A percentile compares a stretch with the other conserved stretches of the same genome.
These are phyloP conservation scores for Microsporum audouinii DNA, from an alignment of 2,329 filamentous ascomycete species.

Conservation along the genomic window DNA sequence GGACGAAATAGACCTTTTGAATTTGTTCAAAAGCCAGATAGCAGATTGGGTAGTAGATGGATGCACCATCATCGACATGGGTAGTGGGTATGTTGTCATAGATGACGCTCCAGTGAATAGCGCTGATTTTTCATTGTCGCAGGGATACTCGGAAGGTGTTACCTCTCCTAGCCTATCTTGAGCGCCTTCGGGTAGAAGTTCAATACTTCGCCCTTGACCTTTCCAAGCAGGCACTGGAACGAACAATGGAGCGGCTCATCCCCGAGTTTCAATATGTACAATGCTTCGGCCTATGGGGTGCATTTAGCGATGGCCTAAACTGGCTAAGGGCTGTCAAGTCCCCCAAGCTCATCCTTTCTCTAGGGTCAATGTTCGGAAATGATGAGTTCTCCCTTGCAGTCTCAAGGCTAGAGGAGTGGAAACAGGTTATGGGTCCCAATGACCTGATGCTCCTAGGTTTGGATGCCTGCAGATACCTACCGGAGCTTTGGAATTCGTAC, in stretches of 20 bases:
- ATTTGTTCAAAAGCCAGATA: neutral
- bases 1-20: constrained; percentile 4
- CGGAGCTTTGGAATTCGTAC: neutral
- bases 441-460: constrained; percentile 3
- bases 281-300: constrained; percentile 6
- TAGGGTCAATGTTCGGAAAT: constrained; percentile 7
- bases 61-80: constrained; percentile 5
- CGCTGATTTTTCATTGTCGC: neutral
- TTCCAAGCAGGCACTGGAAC: neutral
- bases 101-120: neutral
- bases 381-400: constrained; percentile 3
- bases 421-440: neutral
- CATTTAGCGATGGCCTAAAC: constrained; percentile 3
- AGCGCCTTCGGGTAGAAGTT: neutral
- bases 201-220: constrained; percentile 6
- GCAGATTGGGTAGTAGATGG: neutral
- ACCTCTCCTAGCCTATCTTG: neutral
- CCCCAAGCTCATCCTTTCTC: constrained; percentile 4
- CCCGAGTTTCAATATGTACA: neutral
- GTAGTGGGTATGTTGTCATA: neutral
- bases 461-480: neutral
- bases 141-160: constrained; percentile 3
- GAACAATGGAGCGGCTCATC: neutral
- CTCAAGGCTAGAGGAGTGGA: constrained; percentile 1
- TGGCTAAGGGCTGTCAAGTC: constrained; percentile 2